phyloP scores from a whole-genome alignment of 495 filamentous ascomycete genomes.

The Cercophora samala region DNA sequence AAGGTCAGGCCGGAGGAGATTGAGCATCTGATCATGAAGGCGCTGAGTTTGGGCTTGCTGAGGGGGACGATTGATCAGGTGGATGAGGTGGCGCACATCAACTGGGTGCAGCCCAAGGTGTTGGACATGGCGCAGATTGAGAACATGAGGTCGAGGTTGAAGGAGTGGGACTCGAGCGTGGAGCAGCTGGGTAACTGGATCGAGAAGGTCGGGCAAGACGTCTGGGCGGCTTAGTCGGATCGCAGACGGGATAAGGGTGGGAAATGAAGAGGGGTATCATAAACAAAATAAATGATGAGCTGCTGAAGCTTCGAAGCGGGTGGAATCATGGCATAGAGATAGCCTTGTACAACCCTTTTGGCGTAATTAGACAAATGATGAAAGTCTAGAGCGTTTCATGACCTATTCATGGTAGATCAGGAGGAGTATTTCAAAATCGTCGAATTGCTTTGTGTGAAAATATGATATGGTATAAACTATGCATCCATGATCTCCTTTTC shows the following conservation, averaged over 20 bases:
- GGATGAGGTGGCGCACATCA: slow-evolving; percentile 86
- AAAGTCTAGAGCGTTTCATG: not conserved
- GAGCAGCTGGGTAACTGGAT: slow-evolving; percentile 95
- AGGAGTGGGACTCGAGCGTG: slow-evolving; percentile 93
- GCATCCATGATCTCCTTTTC: not conserved
- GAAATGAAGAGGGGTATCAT: not conserved
- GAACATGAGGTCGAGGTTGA: slow-evolving; percentile 80
- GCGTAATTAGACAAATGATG: not conserved
- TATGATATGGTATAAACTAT: not conserved
- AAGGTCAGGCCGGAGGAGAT: slow-evolving; percentile 88
- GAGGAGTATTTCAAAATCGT: not conserved
- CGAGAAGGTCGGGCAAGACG: slow-evolving; percentile 80
- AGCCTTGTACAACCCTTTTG: not conserved
- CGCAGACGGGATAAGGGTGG: not conserved
- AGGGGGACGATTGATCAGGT: slow-evolving; percentile 96
- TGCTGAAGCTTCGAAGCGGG: not conserved
- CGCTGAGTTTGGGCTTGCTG: slow-evolving; percentile 84
- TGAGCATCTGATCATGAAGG: slow-evolving; percentile 98
- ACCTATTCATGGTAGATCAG: not conserved
- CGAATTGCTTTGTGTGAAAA: no score
- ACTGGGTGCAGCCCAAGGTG: slow-evolving; percentile 98
- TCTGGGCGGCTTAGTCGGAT: slow-evolving; percentile 69
- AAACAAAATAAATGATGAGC: not conserved
- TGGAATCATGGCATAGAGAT: not conserved
- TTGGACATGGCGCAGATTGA: slow-evolving; percentile 94